Base-by-base conservation (phyloP, 768 basidiomycete species). In the Flagelloscypha sp. region DNA sequence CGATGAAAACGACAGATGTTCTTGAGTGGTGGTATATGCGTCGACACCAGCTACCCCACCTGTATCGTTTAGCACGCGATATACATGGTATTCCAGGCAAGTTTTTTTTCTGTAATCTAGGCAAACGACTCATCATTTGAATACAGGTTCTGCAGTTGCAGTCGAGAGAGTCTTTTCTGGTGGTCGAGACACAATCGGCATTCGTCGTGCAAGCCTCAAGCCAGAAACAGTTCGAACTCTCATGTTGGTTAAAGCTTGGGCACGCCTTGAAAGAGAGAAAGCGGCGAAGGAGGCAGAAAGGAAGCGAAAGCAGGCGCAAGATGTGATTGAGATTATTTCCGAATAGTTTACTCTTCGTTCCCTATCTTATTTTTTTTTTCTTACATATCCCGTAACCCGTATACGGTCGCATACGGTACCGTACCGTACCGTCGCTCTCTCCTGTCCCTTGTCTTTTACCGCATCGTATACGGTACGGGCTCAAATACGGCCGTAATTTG, bases 61-160 rank as follows among this genome's bases (percentile, higher is more conserved):
- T 60, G 1, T 57, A 52, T 36, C 36, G 44, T 7, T 44, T 60
- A 27, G 53, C 46, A 1, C 34, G 45, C 18, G 52, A 60, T 31
- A 36, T 60, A 23, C 36, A 57, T 12, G 39, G 48, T 2, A 60
- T 58, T 23, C 57, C 57, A 19, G 57, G 57, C 57, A 43, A 18
- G 47, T 46, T 24, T 11, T 32, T n/a, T 20, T 20, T 16, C 21
- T 28, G 6, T 40, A n/a, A n/a, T n/a, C n/a, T 15, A 30, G 10
- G 23, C 30, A 11, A 31, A 16, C 5, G 22, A 33, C 32, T 35
- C n/a, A n/a, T n/a, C n/a, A n/a, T n/a, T n/a, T n/a, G n/a, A n/a
- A n/a, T n/a, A n/a, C n/a, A 38, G 36, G 41, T 5, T 43, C 35
- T 9, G 33, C 41, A 4, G 42, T 41, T 20, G 40, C 35, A 7